Conservation (phyloP, 306 rosid species). For the Medicago lupulina region DNA sequence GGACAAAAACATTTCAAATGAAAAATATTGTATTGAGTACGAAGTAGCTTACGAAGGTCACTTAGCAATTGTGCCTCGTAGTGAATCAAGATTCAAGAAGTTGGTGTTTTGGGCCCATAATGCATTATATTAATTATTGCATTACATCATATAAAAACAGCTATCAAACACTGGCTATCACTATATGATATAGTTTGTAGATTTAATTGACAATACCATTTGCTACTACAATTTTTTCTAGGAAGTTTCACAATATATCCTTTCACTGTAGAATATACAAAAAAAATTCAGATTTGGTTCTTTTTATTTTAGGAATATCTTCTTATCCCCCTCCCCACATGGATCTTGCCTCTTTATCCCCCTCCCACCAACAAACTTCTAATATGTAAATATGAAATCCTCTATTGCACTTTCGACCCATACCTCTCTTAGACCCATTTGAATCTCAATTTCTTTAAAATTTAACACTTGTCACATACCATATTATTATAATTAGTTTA, state of each 20-base stretch:
- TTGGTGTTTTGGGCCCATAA: conserved; percentile 34
- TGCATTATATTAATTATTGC: conserved; percentile 16
- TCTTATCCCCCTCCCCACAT: conserved; percentile 59
- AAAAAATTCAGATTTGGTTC: conserved; percentile 51
- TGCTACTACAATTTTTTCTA: conserved; percentile 32
- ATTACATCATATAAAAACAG: conserved; percentile 51
- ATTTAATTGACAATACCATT: conserved; percentile 32
- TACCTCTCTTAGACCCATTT: conserved; percentile 27
- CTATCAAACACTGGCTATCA: conserved; percentile 51
- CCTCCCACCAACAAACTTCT: conserved; percentile 55
- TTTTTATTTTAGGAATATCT: conserved; percentile 26
- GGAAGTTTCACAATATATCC: conserved; percentile 52
- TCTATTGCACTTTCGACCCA: conserved; percentile 55
- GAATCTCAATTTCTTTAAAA: conserved; percentile 15
- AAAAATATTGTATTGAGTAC: background rate
- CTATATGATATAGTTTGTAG: conserved; percentile 51
- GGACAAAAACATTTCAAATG: background rate
- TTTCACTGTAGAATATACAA: conserved; percentile 28
- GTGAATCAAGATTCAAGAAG: conserved; percentile 40
- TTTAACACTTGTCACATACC: conserved; percentile 17
- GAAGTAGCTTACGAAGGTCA: conserved; percentile 47
- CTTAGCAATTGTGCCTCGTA: background rate
- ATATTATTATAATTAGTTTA: conserved; percentile 22
- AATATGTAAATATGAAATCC: conserved; percentile 40
- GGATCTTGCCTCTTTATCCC: conserved; percentile 72